These are phyloP conservation scores for Trichomonascaceae sp. DNA, from an alignment of 1,139 yeast species.

Conservation along the genomic window DNA sequence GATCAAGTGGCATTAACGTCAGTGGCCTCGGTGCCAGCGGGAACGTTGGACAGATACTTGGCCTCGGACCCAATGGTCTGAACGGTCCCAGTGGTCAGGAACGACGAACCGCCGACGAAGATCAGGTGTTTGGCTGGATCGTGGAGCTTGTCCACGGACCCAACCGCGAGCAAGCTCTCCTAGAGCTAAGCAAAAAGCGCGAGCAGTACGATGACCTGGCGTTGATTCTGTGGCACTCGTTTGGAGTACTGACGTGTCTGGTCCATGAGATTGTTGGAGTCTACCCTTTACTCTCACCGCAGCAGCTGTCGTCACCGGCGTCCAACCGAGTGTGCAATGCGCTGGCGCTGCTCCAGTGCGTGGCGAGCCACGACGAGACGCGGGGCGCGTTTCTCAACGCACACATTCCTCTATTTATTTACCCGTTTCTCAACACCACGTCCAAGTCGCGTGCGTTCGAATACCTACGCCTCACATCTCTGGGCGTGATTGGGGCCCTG, in stretches of 20 bases:
- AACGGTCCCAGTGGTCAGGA: not conserved
- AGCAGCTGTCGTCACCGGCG: constrained; percentile 71
- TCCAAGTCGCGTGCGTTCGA: constrained; percentile 90
- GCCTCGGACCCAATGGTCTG: not conserved
- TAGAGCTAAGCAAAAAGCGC: constrained; percentile 85
- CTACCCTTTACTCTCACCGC: constrained; percentile 82
- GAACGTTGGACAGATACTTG: not conserved
- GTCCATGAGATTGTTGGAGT: constrained; percentile 83
- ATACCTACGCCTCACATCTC: constrained; percentile 77
- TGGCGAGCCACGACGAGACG: constrained; percentile 89
- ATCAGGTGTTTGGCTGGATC: constrained; percentile 83
- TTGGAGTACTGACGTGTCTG: constrained; percentile 89
- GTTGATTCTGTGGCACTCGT: constrained; percentile 85
- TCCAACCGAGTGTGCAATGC: constrained; percentile 95
- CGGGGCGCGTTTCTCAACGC: constrained; percentile 76
- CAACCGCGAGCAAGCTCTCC: constrained; percentile 79
- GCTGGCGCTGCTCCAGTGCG: constrained; percentile 85
- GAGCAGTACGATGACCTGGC: constrained; percentile 94
- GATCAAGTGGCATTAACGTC: not conserved
- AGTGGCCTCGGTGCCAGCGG: not conserved
- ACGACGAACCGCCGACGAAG: constrained; percentile 59
- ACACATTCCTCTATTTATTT: constrained; percentile 80
- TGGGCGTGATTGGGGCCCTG: constrained; percentile 94
- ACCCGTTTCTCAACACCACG: constrained; percentile 86
- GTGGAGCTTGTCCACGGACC: constrained; percentile 81